A percentile compares a stretch with the other conserved stretches of the same genome.
phyloP scores from a whole-genome alignment of 2,329 filamentous ascomycete genomes.

The Tolypocladium guangdongense region DNA sequence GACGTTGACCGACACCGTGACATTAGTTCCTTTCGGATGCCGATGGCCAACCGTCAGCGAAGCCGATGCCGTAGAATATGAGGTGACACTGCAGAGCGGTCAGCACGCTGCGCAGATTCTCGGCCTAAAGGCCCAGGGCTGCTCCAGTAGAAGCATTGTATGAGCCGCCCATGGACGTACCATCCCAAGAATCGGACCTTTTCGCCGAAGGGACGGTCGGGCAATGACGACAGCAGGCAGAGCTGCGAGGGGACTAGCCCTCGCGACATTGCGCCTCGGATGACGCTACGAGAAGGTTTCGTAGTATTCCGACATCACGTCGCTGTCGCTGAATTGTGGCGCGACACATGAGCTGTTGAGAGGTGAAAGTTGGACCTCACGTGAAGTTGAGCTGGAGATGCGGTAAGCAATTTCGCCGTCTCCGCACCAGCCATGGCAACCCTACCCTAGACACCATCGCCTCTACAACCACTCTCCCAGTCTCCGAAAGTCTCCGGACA shows the following conservation, averaged over 20 bases:
- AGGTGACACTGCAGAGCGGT: constrained; percentile 31
- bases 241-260: constrained; percentile 54
- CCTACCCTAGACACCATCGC: background rate
- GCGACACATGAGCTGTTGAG: background rate
- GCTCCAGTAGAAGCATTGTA: background rate
- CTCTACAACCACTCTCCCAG: too few species aligned
- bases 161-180: constrained; percentile 38
- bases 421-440: background rate
- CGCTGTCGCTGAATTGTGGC: background rate
- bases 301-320: background rate
- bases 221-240: constrained; percentile 54
- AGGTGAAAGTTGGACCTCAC: background rate
- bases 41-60: constrained; percentile 58
- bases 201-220: constrained; percentile 39
- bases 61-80: constrained; percentile 43
- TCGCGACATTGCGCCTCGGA: constrained; percentile 31
- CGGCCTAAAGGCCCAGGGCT: background rate
- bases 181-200: constrained; percentile 91
- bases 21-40: constrained; percentile 36
- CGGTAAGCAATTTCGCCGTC: background rate
- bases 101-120: constrained; percentile 8
- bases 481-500: background rate
- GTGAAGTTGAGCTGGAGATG: background rate
- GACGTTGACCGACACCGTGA: constrained; percentile 55
- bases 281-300: background rate